These are phyloP conservation scores for Dalechampia spathulata DNA, from an alignment of 441 rosid genomes.

Conservation along the genomic window DNA sequence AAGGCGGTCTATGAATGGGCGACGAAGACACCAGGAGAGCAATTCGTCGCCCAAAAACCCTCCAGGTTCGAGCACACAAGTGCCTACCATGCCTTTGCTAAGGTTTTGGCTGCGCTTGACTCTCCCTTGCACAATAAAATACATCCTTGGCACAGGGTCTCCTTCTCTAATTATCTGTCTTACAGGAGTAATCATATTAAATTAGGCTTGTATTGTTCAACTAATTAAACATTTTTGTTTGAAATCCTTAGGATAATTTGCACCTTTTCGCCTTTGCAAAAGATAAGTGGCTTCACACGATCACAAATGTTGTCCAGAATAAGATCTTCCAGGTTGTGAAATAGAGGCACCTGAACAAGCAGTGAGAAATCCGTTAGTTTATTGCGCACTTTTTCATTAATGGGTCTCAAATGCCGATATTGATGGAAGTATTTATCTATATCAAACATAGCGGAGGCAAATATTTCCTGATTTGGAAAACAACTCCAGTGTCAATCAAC, in stretches of 20 bases:
- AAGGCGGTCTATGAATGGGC: constrained; percentile 51
- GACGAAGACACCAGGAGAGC: constrained; percentile 63
- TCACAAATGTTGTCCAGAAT: constrained; percentile 66
- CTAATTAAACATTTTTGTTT: too few species aligned
- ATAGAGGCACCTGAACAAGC: constrained; percentile 42
- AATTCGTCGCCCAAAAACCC: constrained; percentile 63
- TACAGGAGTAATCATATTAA: not conserved
- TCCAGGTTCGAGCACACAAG: constrained; percentile 45
- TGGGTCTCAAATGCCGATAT: too few species aligned
- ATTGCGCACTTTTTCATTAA: too few species aligned
- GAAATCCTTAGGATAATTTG: too few species aligned
- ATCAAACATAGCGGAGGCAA: too few species aligned
- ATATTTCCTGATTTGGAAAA: too few species aligned
- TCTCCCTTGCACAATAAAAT: constrained; percentile 42
- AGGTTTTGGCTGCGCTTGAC: constrained; percentile 47
- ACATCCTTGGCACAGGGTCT: constrained; percentile 52
- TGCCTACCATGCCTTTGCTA: constrained; percentile 50
- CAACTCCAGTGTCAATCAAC: not conserved
- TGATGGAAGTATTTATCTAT: too few species aligned
- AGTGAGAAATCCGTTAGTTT: too few species aligned
- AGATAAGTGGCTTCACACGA: constrained; percentile 50
- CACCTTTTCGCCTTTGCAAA: constrained; percentile 61
- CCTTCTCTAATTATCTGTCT: constrained; percentile 62
- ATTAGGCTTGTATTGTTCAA: too few species aligned
- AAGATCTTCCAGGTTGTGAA: constrained; percentile 56